Conservation (phyloP, 345 rosid species). For the Gossypium arboreum region DNA sequence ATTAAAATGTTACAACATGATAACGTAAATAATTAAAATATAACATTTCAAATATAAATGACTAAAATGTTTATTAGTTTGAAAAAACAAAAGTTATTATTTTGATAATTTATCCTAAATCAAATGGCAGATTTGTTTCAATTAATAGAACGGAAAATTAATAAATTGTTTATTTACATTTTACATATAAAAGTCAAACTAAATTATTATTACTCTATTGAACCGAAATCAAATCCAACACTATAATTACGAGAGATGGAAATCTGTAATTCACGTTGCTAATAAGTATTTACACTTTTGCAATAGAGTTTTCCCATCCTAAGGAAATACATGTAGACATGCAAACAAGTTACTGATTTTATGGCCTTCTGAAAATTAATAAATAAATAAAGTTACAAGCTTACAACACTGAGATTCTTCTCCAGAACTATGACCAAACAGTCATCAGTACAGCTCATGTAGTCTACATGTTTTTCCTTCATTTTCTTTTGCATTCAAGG, state of each 20-base stretch:
- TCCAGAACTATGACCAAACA: neutral
- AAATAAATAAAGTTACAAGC: neutral
- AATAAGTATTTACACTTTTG: neutral
- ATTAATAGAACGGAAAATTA: no score
- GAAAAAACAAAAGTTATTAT: no score
- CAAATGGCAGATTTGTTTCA: no score
- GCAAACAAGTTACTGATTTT: neutral
- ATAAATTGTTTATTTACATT: no score
- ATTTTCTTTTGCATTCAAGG: neutral
- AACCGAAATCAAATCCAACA: no score
- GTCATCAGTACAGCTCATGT: neutral
- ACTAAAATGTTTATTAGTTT: no score
- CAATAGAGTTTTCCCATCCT: neutral
- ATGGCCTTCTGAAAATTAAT: neutral
- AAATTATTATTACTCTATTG: no score
- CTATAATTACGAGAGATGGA: neutral
- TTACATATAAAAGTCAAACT: no score
- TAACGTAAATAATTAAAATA: no score
- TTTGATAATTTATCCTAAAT: no score
- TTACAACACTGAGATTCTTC: neutral
- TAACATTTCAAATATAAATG: no score
- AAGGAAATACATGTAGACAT: neutral
- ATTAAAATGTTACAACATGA: no score
- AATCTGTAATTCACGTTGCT: neutral
- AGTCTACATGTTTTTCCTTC: neutral